phyloP scores from a whole-genome alignment of 2,329 filamentous ascomycete species.

The Didymella pomorum region DNA sequence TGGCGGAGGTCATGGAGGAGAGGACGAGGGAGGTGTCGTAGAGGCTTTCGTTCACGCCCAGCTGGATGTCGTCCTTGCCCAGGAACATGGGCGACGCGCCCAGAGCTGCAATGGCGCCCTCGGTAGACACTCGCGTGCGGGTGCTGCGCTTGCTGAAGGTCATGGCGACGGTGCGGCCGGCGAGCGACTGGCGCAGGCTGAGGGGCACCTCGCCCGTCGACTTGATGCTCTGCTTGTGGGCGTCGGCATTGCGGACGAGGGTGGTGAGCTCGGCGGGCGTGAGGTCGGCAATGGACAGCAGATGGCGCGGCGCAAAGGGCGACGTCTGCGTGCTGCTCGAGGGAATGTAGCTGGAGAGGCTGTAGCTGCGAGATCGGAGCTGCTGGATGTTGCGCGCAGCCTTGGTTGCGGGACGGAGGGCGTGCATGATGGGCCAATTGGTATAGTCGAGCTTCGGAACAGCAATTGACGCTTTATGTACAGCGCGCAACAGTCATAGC shows the following conservation, averaged over 20 bases:
- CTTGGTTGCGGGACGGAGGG: conserved; percentile 33
- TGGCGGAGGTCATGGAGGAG: conserved; percentile 70
- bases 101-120: conserved; percentile 86
- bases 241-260: conserved; percentile 81
- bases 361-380: conserved; percentile 44
- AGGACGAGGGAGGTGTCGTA: conserved; percentile 91
- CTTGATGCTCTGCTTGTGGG: conserved; percentile 81
- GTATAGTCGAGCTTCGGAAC: not conserved
- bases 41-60: conserved; percentile 96
- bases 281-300: conserved; percentile 91
- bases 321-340: conserved; percentile 57
- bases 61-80: conserved; percentile 93
- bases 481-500: conserved; percentile 18
- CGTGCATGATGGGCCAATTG: conserved; percentile 39
- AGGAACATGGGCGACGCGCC: conserved; percentile 97
- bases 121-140: conserved; percentile 90
- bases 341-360: conserved; percentile 33
- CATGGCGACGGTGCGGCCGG: conserved; percentile 86
- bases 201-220: conserved; percentile 65
- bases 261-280: conserved; percentile 79
- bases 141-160: conserved; percentile 98
- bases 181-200: conserved; percentile 68
- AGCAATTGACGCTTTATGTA: conserved; percentile 17
- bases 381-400: conserved; percentile 24
- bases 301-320: conserved; percentile 76